phyloP scores from a whole-genome alignment of 441 rosid species.

The Euphorbia celastroides region DNA sequence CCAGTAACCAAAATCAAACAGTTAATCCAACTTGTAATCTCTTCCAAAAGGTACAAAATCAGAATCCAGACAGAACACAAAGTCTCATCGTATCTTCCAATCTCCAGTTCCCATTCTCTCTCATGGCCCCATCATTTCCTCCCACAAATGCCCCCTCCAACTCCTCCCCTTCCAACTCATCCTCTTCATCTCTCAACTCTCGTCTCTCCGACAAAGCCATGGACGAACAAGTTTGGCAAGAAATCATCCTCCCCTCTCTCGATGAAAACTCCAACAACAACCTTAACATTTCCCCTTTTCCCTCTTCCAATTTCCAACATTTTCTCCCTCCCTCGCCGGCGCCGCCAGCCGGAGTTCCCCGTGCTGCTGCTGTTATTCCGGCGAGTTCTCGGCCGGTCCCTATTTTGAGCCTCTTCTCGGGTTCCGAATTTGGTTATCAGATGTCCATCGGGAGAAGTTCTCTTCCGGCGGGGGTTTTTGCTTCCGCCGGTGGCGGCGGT shows the following conservation, averaged over 20 bases:
- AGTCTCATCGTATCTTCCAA: too few species aligned
- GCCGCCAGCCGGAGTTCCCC: neutral
- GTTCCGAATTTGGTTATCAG: constrained; percentile 28
- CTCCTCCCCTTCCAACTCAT: neutral
- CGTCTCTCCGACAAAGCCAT: constrained; percentile 22
- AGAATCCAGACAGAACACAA: too few species aligned
- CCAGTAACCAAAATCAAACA: too few species aligned
- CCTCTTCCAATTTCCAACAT: constrained; percentile 31
- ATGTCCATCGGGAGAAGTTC: constrained; percentile 8
- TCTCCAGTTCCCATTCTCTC: too few species aligned
- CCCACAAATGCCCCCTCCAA: too few species aligned
- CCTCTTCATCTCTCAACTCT: neutral
- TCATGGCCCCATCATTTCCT: too few species aligned
- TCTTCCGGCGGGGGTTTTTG: constrained; percentile 9
- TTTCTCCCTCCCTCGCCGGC: constrained; percentile 21
- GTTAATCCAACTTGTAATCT: too few species aligned
- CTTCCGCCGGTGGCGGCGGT: neutral
- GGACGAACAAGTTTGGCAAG: constrained; percentile 53
- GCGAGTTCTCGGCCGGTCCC: constrained; percentile 32
- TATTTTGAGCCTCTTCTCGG: constrained; percentile 45
- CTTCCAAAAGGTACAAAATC: too few species aligned
- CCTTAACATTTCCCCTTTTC: constrained; percentile 3
- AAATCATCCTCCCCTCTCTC: constrained; percentile 35
- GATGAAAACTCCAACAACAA: constrained; percentile 5
- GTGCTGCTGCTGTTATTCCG: constrained; percentile 7